Conservation (phyloP, 352 stramenopile genomes). For the Pilasporangium apinafurcum region DNA sequence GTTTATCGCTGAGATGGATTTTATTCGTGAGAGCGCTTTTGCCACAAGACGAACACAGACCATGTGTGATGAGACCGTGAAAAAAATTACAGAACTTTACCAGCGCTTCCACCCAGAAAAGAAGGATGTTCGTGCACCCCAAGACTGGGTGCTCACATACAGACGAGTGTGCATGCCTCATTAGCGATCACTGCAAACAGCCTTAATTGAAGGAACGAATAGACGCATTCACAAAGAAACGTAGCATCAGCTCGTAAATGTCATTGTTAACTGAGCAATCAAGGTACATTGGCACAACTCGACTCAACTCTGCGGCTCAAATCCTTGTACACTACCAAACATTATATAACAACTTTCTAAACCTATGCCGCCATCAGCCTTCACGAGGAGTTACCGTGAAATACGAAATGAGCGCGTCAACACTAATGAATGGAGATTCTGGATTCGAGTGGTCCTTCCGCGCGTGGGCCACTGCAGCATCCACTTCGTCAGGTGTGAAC, state of each 20-base stretch:
- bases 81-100: constrained; percentile 43
- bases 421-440: constrained; percentile 27
- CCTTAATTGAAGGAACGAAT: too few species aligned
- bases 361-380: too few species aligned
- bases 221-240: too few species aligned
- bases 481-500: constrained; percentile 41
- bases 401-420: constrained; percentile 29
- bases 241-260: too few species aligned
- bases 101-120: constrained; percentile 49
- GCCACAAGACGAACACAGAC: constrained; percentile 25
- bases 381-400: constrained; percentile 14
- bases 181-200: too few species aligned
- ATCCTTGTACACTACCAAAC: too few species aligned
- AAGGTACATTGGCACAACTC: too few species aligned
- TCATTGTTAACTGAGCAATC: too few species aligned
- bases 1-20: constrained; percentile 57
- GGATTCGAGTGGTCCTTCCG: constrained; percentile 19
- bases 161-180: constrained; percentile 24
- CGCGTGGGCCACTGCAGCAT: constrained; percentile 30
- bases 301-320: too few species aligned
- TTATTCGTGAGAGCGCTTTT: constrained; percentile 32
- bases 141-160: constrained; percentile 26
- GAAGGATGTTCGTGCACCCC: constrained; percentile 23
- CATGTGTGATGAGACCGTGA: constrained; percentile 19
- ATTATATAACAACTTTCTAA: too few species aligned